Base-by-base conservation (phyloP, 2,329 filamentous ascomycete species). In the Scolecobasidium constrictum region DNA sequence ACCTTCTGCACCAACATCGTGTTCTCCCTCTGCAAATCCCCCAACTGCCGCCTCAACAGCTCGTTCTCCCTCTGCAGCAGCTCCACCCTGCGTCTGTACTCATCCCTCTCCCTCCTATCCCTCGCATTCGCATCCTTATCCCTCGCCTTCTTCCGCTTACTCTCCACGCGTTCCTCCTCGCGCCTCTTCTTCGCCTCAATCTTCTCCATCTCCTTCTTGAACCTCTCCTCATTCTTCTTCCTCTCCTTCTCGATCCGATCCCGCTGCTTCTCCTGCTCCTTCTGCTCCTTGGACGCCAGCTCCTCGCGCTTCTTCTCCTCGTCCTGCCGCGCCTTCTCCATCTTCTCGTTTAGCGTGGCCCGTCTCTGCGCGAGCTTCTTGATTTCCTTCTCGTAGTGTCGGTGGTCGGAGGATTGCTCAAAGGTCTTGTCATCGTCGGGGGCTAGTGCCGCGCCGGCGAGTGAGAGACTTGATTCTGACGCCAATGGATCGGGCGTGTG, bases 201-300 rank as follows among this genome's bases (percentile, higher is more conserved):
- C 58, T 79, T 81, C 48, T 65, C 64, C 36, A 83, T 63, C 53
- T 86, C 80, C 11, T 70, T 71, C 48, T 72, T 70, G 51, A 80
- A 78, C 50, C 78, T 81, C 37, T 78, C 78, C 50, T 81, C 75
- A 41, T 80, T 75, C 54, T 81, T 83, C 35, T 74, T 72, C 0
- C 79, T 56, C 49, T 82, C 77, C 38, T 65, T 68, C 36, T 77
- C 72, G 56, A 83, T 77, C 53, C 75, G 79, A 54, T 81, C 76
- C 21, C 72, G 70, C 5, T 77, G 66, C 56, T 77, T 81, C 21
- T 71, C 67, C 4, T 77, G 65, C 36, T 80, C 73, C 44, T 72
- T 58, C 11, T 55, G 49, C 64, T 39, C 66, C 63, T 48, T 69
- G 60, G 52, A 23, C 49, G 47, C 31, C 53, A 53, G 42, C 52